Percentiles rank a stretch among this genome's conserved stretches.
phyloP scores from a whole-genome alignment of 2,329 filamentous ascomycete genomes.

The Grosmannia huntii region DNA sequence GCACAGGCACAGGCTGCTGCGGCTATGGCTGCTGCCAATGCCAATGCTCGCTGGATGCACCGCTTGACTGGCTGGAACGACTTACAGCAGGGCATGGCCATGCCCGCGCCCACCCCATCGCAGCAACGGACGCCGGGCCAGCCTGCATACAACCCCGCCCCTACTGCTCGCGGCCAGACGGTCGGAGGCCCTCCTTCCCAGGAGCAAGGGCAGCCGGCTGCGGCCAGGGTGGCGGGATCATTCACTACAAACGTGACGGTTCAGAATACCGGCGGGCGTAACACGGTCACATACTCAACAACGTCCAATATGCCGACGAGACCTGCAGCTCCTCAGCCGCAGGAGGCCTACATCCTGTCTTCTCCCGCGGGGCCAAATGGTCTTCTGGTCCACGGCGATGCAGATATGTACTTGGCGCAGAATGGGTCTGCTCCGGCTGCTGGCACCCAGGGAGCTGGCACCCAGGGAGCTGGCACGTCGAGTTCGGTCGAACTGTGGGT shows the following conservation, averaged over 20 bases:
- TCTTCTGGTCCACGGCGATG: constrained; percentile 38
- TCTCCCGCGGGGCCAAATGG: constrained; percentile 48
- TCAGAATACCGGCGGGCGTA: not conserved
- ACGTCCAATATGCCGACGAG: constrained; percentile 10
- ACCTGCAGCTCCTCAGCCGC: constrained; percentile 17
- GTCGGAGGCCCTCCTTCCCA: not conserved
- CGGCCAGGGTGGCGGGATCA: not conserved
- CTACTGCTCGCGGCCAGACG: not conserved
- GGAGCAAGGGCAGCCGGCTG: not conserved
- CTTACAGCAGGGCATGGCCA: not conserved
- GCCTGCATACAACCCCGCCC: not conserved
- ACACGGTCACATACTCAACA: constrained; percentile 8
- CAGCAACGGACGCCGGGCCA: not conserved
- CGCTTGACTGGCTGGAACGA: not conserved
- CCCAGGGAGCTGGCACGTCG: too few species aligned
- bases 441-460: not conserved
- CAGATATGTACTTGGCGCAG: constrained; percentile 31
- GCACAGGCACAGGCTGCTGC: not conserved
- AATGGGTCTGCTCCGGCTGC: not conserved
- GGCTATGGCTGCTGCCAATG: not conserved
- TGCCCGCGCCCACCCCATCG: not conserved
- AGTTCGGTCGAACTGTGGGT: not conserved
- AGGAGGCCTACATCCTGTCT: constrained; percentile 47
- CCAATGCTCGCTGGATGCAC: not conserved
- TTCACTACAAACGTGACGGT: too few species aligned